These are phyloP conservation scores for Metschnikowia orientalis DNA, from an alignment of 805 yeast species.

Conservation along the genomic window DNA sequence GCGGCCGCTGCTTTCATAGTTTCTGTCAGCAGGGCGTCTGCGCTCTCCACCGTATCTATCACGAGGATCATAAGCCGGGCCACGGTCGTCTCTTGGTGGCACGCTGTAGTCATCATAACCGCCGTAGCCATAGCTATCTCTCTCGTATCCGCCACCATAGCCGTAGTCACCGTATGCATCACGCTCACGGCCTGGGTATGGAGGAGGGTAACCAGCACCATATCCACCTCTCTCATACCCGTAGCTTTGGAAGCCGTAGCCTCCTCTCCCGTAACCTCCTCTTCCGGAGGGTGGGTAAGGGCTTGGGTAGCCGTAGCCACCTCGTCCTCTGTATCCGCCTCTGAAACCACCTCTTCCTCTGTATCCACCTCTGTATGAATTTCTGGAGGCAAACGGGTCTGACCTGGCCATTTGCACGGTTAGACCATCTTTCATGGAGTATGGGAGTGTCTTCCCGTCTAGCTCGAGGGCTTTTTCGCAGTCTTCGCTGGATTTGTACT, in stretches of 20 bases:
- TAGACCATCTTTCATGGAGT: conserved; percentile 39
- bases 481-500: conserved; percentile 47
- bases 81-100: conserved; percentile 17
- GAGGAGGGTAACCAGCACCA: conserved; percentile 18
- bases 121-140: conserved; percentile 14
- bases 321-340: conserved; percentile 19
- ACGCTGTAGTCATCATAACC: conserved; percentile 20
- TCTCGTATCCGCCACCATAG: conserved; percentile 18
- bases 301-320: conserved; percentile 23
- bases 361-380: conserved; percentile 24
- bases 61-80: conserved; percentile 18
- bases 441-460: conserved; percentile 42
- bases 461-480: conserved; percentile 51
- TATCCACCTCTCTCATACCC: conserved; percentile 22
- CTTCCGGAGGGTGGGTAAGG: conserved; percentile 16
- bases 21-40: conserved; percentile 11
- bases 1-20: conserved; percentile 11
- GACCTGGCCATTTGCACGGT: conserved; percentile 54
- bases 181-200: conserved; percentile 16
- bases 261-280: conserved; percentile 17
- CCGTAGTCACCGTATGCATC: conserved; percentile 12
- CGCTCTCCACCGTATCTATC: conserved; percentile 17
- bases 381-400: conserved; percentile 44
- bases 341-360: conserved; percentile 18
- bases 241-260: conserved; percentile 19